Evolutionary conservation across 2,329 filamentous ascomycete genomes (phyloP), one percentile per base, ranked within the genome.

Genomic region (Xylariaceae sp.): DNA sequence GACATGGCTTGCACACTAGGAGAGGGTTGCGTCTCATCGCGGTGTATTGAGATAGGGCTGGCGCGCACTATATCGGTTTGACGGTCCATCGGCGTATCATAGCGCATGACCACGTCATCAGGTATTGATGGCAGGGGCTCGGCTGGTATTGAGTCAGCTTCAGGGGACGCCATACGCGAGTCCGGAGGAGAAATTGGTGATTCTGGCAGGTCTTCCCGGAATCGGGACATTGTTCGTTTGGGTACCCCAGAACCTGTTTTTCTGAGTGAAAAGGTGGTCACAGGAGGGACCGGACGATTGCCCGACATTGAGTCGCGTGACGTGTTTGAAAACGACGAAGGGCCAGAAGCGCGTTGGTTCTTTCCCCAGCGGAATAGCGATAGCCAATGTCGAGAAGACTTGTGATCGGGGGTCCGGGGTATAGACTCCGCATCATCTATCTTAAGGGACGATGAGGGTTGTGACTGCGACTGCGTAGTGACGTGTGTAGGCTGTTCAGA

Each of bases 181-280:
- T 90, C 88, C 7, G 92, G 90, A 8, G 91, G 90, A n/a, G 92
- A 94, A 10, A 92, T 74, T 1, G 90, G 89, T 55, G 91, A 82
- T 70, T 97, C 93, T 3, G 92, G 92, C 10, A 97, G 80, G 69
- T 97, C 92, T 76, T 97, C 93, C 53, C 89, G 84, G 76, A 97
- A 97, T 58, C 90, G 92, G 44, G 92, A 97, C 74, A 90, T 87
- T 3, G 91, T 94, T 58, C 92, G 85, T 68, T 89, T 88, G 4
- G 91, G 88, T 4, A 87, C 71, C 6, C 74, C 75, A 10, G 76
- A 72, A 64, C 75, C 77, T 6, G 73, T 57, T 53, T 70, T 72
- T 13, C 73, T 73, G 30, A 69, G 64, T 7, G 68, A 68, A 18
- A 68, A 55, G 30, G 71, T 70, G 51, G 67, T 74, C 10, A 69